Base-by-base conservation (phyloP, 1,284 basidiomycete genomes). In the Naganishia liquefaciens region DNA sequence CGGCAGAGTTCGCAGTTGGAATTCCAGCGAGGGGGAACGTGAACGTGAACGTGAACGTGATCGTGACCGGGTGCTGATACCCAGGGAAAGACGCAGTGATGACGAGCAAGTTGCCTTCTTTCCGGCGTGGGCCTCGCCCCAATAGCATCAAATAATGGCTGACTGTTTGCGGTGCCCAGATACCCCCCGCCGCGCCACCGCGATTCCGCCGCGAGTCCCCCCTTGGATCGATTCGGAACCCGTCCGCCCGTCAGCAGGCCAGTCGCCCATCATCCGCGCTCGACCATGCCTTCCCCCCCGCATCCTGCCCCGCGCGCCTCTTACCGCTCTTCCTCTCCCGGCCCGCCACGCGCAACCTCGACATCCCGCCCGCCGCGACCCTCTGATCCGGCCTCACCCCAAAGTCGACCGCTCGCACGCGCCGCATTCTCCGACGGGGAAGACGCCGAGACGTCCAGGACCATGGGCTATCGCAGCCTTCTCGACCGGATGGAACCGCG, bases 401-500 rank as follows among this genome's bases (percentile, higher is more conserved):
- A n/a, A n/a, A n/a, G 33, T 37, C 33, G 33, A 37, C 33, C 33
- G 33, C 13, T 37, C 13, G 9, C 33, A 3, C 33, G 33, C 33
- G 33, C 33, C 2, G 33, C 33, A 13, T 37, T 37, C 13, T 37
- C 33, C 33, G 33, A 37, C 33, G 33, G 33, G 21, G 21, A 23
- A 23, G 46, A 21, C 23, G 1, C 21, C n/a, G 46, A 47, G 4
- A 2, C 46, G 21, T 47, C 46, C 17, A n/a, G 46, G 3, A 7
- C 44, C 28, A n/a, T 17, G 47, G 30, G 15, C 44, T 58, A 58
- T 30, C 43, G 43, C 4, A 47, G 28, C 27, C 46, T 58, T 19
- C 43, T 58, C 17, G 55, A 58, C 6, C 55, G 55, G 46, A 58
- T 58, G 55, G 55, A 58, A 49, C 55, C 55, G 17, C 44, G 55